phyloP scores from a whole-genome alignment of 805 yeast species.

The Brettanomyces naardenensis region DNA sequence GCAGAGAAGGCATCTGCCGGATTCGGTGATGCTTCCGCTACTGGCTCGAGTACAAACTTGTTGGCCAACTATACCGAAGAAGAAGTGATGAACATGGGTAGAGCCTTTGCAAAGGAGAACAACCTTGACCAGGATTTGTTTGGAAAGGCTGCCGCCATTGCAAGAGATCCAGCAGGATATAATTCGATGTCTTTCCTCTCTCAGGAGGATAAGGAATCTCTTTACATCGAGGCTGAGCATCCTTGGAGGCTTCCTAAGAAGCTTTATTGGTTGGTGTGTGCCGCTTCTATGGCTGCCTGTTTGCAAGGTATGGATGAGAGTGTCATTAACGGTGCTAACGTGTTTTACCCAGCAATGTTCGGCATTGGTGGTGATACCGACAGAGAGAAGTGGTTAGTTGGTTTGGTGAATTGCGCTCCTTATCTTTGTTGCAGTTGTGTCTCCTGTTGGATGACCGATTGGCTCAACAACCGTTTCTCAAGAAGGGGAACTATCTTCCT shows the following conservation, averaged over 20 bases:
- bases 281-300: conserved; percentile 72
- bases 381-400: conserved; percentile 48
- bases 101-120: conserved; percentile 52
- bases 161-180: conserved; percentile 51
- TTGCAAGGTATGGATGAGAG: conserved; percentile 79
- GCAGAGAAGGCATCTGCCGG: not conserved
- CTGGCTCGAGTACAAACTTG: not conserved
- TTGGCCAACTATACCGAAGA: conserved; percentile 38
- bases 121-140: conserved; percentile 51
- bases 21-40: not conserved
- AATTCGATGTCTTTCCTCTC: conserved; percentile 47
- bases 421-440: conserved; percentile 55
- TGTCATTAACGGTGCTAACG: conserved; percentile 64
- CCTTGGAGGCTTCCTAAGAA: conserved; percentile 39
- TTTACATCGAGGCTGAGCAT: conserved; percentile 37
- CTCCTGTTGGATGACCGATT: conserved; percentile 60
- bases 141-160: conserved; percentile 60
- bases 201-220: conserved; percentile 46
- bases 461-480: conserved; percentile 46
- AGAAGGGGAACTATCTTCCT: conserved; percentile 61
- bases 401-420: conserved; percentile 64
- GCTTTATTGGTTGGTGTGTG: conserved; percentile 47
- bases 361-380: conserved; percentile 40
- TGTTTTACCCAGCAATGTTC: conserved; percentile 50
- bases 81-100: conserved; percentile 63